Percentiles rank a stretch among this genome's conserved stretches.
phyloP scores from a whole-genome alignment of 1,284 basidiomycete genomes.

The Ganoderma boninense region DNA sequence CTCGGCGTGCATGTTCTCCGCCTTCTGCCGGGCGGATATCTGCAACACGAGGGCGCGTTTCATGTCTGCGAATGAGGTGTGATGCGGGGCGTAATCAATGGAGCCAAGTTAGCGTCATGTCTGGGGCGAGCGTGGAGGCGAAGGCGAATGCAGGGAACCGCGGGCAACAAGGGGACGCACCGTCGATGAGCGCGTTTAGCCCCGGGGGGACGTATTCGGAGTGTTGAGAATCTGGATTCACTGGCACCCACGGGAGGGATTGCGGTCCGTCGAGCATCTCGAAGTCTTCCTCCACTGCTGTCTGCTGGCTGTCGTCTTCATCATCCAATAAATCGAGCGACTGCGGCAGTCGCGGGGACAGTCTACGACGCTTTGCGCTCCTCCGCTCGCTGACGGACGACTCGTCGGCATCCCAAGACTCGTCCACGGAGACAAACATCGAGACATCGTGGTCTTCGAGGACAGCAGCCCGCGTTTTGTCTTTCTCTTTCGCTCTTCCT shows the following conservation, averaged over 20 bases:
- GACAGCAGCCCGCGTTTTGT: conserved; percentile 13
- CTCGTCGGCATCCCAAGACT: conserved; percentile 1
- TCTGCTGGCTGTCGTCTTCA: conserved; percentile 18
- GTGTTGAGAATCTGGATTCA: conserved; percentile 20
- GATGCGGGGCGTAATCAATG: not conserved
- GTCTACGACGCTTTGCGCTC: conserved; percentile 27
- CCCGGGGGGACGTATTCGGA: conserved; percentile 45
- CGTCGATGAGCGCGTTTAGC: conserved; percentile 45
- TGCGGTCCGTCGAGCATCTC: conserved; percentile 47
- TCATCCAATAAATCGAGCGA: conserved; percentile 9
- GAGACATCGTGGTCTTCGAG: conserved; percentile 17
- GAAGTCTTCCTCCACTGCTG: conserved; percentile 36
- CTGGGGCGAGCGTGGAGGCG: not conserved
- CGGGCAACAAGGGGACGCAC: conserved; percentile 32
- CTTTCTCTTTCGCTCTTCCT: conserved; percentile 11
- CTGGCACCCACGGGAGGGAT: conserved; percentile 41
- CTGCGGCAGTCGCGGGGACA: conserved; percentile 13
- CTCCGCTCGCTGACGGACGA: conserved; percentile 12
- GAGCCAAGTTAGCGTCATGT: not conserved
- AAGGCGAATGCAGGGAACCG: not conserved
- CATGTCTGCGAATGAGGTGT: conserved; percentile 42
- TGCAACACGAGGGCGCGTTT: conserved; percentile 43
- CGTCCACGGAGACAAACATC: conserved; percentile 1
- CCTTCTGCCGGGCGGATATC: conserved; percentile 42
- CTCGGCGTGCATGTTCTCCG: conserved; percentile 38